A percentile compares a stretch with the other conserved stretches of the same genome.
phyloP scores from a whole-genome alignment of 83 land plant genomes.

The Diphasiastrum complanatum region DNA sequence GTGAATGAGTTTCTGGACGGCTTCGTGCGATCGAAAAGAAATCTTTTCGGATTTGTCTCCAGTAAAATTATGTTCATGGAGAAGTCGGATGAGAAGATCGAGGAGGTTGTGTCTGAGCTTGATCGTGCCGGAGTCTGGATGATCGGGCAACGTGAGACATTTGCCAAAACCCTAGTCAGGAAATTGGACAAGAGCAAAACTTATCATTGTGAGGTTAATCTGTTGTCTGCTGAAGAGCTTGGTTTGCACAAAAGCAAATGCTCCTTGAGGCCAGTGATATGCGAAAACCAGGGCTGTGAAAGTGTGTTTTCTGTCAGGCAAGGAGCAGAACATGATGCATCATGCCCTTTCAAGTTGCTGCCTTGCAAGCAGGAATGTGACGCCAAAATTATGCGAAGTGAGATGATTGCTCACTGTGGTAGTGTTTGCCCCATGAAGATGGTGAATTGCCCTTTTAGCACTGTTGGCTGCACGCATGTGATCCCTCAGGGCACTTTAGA shows the following conservation, averaged over 20 bases:
- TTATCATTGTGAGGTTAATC: slow-evolving; percentile 58
- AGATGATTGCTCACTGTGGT: slow-evolving; percentile 77
- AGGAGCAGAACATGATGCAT: slow-evolving; percentile 46
- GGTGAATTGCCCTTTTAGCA: slow-evolving; percentile 69
- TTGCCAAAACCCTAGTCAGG: slow-evolving; percentile 52
- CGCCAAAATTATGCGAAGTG: slow-evolving; percentile 47
- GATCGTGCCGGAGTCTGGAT: slow-evolving; percentile 60
- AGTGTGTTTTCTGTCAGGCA: slow-evolving; percentile 43
- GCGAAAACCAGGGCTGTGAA: slow-evolving; percentile 60
- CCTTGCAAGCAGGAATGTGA: slow-evolving; percentile 69
- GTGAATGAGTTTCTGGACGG: slow-evolving; percentile 34
- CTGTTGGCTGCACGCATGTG: slow-evolving; percentile 52
- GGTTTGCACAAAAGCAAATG: slow-evolving; percentile 44
- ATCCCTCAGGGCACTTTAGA: slow-evolving; percentile 44
- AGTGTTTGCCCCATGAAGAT: slow-evolving; percentile 86
- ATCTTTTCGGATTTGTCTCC: slow-evolving; percentile 36
- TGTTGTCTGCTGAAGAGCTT: slow-evolving; percentile 42
- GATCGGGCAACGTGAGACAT: slow-evolving; percentile 52
- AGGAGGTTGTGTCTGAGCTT: slow-evolving; percentile 76
- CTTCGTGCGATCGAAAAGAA: slow-evolving; percentile 33
- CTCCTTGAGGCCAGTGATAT: slow-evolving; percentile 39
- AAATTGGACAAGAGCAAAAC: slow-evolving; percentile 49
- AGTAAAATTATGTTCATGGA: slow-evolving; percentile 35
- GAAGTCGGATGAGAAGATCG: slow-evolving; percentile 64
- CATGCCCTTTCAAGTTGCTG: slow-evolving; percentile 64